These are phyloP conservation scores for Fusarium torreyae DNA, from an alignment of 2,329 filamentous ascomycete species.

Conservation along the genomic window DNA sequence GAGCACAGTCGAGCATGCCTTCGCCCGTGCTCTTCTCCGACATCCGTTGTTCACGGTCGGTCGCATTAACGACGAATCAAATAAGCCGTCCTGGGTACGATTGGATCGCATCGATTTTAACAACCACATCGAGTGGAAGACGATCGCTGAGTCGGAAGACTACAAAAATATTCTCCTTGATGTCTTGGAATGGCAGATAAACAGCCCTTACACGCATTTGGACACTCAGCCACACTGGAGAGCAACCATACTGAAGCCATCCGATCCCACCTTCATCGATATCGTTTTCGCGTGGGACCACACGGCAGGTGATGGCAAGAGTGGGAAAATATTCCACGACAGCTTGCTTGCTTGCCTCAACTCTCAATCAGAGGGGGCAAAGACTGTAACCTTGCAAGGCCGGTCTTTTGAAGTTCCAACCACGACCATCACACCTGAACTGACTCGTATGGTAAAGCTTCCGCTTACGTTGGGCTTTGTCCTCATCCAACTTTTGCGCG, in stretches of 20 bases:
- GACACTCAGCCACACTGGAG: slow-evolving; percentile 21
- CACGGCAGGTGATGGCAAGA: slow-evolving; percentile 27
- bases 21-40: not conserved
- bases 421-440: not conserved
- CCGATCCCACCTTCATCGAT: slow-evolving; percentile 9
- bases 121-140: slow-evolving; percentile 27
- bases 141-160: not conserved
- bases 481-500: not conserved
- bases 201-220: slow-evolving; percentile 7
- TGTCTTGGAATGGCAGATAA: slow-evolving; percentile 14
- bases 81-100: slow-evolving; percentile 22
- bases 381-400: not conserved
- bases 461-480: not conserved
- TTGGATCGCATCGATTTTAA: slow-evolving; percentile 19
- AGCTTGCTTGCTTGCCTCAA: slow-evolving; percentile 18
- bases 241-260: not conserved
- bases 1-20: slow-evolving; percentile 8
- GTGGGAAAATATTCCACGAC: slow-evolving; percentile 21
- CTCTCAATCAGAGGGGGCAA: not conserved
- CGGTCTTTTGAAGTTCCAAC: slow-evolving; percentile 19
- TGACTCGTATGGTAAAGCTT: slow-evolving; percentile 13
- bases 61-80: not conserved
- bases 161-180: not conserved
- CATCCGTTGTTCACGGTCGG: slow-evolving; percentile 23
- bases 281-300: slow-evolving; percentile 36